Evolutionary conservation across 768 basidiomycete species (phyloP).

Genomic region (Plicaturopsis crispa): DNA sequence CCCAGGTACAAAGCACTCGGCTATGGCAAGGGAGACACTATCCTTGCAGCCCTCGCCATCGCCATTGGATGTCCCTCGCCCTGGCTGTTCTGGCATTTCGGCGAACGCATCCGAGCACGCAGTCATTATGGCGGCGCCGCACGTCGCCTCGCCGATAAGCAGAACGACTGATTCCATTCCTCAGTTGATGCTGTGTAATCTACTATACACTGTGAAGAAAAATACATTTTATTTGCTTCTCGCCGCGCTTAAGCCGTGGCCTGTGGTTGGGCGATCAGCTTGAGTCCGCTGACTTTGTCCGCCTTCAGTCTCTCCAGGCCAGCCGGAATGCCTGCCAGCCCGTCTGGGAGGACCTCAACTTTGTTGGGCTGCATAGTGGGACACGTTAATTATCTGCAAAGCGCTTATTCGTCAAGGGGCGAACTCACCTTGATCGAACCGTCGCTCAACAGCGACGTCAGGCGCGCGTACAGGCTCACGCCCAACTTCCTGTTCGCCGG

Average conservation of each 20-base stretch:
- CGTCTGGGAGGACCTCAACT: conserved; percentile 14
- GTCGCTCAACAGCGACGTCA: conserved; percentile 2
- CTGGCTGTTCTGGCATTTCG: conserved; percentile 35
- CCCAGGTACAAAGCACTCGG: conserved; percentile 41
- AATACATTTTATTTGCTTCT: conserved; percentile 1
- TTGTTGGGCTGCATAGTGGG: conserved; percentile 16
- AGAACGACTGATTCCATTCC: neutral
- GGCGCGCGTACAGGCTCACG: neutral
- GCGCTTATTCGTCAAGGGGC: too few relatives aligned
- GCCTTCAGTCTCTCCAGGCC: conserved; percentile 11
- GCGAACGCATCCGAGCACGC: conserved; percentile 40
- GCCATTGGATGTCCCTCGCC: conserved; percentile 45
- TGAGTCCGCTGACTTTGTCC: conserved; percentile 17
- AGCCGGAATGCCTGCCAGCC: conserved; percentile 14
- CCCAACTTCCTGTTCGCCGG: conserved; percentile 3
- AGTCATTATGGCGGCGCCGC: too few relatives aligned
- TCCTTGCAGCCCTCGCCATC: conserved; percentile 45
- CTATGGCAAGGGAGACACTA: conserved; percentile 46
- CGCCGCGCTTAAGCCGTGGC: too few relatives aligned
- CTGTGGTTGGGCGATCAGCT: conserved; percentile 14
- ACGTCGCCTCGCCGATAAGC: too few relatives aligned
- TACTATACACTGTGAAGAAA: neutral
- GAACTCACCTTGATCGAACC: conserved; percentile 2
- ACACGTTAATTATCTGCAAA: neutral
- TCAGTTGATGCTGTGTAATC: neutral